Base-by-base conservation (phyloP, 1,284 basidiomycete species). In the Porodaedalea pini region DNA sequence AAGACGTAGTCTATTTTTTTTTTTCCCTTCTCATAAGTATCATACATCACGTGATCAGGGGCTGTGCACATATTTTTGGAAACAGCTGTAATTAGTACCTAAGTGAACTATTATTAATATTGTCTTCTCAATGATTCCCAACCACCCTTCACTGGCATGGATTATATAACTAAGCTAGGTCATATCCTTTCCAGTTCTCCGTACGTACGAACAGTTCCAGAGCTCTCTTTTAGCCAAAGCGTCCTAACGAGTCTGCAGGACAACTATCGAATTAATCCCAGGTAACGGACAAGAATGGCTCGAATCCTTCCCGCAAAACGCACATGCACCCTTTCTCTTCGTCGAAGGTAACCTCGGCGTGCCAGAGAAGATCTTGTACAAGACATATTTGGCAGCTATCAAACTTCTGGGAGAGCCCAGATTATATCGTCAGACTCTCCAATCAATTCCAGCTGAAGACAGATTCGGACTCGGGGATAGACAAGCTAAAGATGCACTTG, bases 331-430 rank as follows among this genome's bases (percentile, higher is more conserved):
- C 2, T 86, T 85, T 65, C 66, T 87, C 11, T 73, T 80, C 57
- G 59, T 75, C 15, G 80, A 85, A 45, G 75, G 75, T 7, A 76
- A 88, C 57, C 75, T 88, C n/a, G 86, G 86, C 0, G 70, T 88
- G 25, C 85, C 85, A 0, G 75, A 80, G 62, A 83, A 82, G 62
- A 62, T 76, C 4, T 73, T 86, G 0, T 77, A 77, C 64, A 68
- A 69, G 48, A 66, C 81, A 0, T 88, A 86, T 65, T 55, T 81
- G 15, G 62, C 67, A 7, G 79, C 81, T 10, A 57, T 75, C 2
- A 31, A 57, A 13, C 61, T 73, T 17, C 78, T 82, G 61, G 68
- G 67, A 40, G 48, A 59, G 2, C 59, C 56, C 53, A 62, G 56
- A 21, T 27, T 17, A 40, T 31, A 17, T 17, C 19, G 1, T 55